Base-by-base conservation (phyloP, 495 filamentous ascomycete species). In the Amniculicola lignicola region DNA sequence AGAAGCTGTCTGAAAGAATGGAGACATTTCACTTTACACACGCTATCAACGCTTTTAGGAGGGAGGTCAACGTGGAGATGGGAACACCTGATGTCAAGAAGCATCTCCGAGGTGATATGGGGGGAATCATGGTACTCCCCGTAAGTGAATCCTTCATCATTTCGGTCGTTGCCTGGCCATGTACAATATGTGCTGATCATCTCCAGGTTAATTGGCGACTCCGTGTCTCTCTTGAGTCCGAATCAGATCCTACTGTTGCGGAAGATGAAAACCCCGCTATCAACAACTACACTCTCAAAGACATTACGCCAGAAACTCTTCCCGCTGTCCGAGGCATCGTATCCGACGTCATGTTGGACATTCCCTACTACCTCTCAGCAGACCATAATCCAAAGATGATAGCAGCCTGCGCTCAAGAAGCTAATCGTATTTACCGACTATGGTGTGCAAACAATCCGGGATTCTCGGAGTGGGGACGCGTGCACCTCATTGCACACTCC, bases 21-120 rank as follows among this genome's bases (percentile, higher is more conserved):
- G 93, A 97, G 67, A 96, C 89, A 67, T 98, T 88, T 61, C 87
- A 96, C 64, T 98, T 98, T 66, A 97, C 93, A 0, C 90, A 96
- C 67, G 86, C 88, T 2, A 91, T 96, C 64, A 96, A 96, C 62
- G 78, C 84, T 0, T 90, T 98, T 54, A 82, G 93, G n/a, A 81
- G 91, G 49, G 78, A 84, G 11, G 75, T 97, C 41, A 95, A 96
- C 58, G 75, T 92, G 42, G 92, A 97, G 65, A 77, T 95, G 22
- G 81, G 81, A 31, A 88, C 77, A 48, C 80, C 85, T 7, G 75
- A 74, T 5, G 85, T 95, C n/a, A 86, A 81, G 70, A 77, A 81
- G 0, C 78, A 87, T 54, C 79, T 96, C 6, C 80, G 89, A 10
- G 74, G 82, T 15, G 85, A 82, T 9, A 82, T 84, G 67, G 82